Percentiles rank a stretch among this genome's conserved stretches.
phyloP scores from a whole-genome alignment of 1,284 basidiomycete species.

The Apiotrichum montevideense region DNA sequence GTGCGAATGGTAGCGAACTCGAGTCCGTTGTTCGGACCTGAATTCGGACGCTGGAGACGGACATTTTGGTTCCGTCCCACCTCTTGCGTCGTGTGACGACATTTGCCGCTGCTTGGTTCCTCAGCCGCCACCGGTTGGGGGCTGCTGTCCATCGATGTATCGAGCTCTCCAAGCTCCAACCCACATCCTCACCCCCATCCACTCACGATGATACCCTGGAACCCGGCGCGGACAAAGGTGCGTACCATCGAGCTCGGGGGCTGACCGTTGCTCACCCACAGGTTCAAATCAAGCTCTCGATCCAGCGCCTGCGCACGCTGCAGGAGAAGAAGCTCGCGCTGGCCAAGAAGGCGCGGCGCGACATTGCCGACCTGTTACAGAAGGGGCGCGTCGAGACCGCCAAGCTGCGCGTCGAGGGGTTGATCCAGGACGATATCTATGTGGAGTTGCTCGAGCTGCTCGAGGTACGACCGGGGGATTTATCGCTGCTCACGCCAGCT shows the following conservation, averaged over 20 bases:
- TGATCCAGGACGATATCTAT: constrained; percentile 48
- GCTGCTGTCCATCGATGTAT: too few species aligned
- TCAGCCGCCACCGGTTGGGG: too few species aligned
- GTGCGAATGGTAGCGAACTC: not conserved
- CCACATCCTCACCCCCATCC: not conserved
- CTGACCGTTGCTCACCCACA: constrained; percentile 3
- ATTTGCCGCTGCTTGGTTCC: not conserved
- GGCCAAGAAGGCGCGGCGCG: constrained; percentile 58
- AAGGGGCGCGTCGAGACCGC: constrained; percentile 45
- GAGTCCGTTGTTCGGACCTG: not conserved
- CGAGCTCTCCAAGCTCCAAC: not conserved
- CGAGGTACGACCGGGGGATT: constrained; percentile 49
- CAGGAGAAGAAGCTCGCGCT: constrained; percentile 92
- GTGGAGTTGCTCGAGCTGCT: constrained; percentile 80
- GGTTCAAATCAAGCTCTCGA: constrained; percentile 57
- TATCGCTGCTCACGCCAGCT: constrained; percentile 47
- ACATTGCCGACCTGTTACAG: constrained; percentile 47
- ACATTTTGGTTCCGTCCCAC: constrained; percentile 14
- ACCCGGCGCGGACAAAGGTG: constrained; percentile 30
- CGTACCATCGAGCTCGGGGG: not conserved
- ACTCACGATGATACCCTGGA: constrained; percentile 37
- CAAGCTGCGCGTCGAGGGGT: constrained; percentile 40
- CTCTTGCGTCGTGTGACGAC: not conserved
- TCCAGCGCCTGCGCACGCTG: constrained; percentile 80
- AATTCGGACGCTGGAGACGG: not conserved